These are phyloP conservation scores for Postia placenta DNA, from an alignment of 768 basidiomycete genomes.

Conservation along the genomic window DNA sequence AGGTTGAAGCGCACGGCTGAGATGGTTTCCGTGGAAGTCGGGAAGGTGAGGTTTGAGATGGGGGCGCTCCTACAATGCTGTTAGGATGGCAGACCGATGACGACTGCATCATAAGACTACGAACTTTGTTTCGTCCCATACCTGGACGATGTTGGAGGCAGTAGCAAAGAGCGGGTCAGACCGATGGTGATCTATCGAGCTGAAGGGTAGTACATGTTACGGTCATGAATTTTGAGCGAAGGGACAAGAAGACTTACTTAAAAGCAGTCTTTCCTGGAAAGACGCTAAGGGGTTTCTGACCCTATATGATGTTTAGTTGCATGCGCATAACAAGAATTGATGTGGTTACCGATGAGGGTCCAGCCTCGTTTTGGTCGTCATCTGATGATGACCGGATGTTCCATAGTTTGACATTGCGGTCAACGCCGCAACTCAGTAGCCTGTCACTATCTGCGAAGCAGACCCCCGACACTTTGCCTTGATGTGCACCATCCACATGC, in stretches of 20 bases:
- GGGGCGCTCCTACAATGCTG: constrained; percentile 61
- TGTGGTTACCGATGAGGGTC: constrained; percentile 32
- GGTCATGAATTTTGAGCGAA: background rate
- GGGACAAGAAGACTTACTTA: constrained; percentile 47
- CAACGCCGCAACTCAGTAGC: constrained; percentile 76
- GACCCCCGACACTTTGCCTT: constrained; percentile 80
- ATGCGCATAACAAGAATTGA: background rate
- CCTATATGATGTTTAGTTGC: constrained; percentile 12
- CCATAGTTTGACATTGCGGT: constrained; percentile 83
- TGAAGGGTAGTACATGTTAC: constrained; percentile 26
- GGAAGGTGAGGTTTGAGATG: constrained; percentile 81
- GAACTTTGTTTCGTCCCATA: constrained; percentile 98
- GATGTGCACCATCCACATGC: constrained; percentile 66
- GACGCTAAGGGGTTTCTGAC: constrained; percentile 60
- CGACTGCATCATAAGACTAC: constrained; percentile 14
- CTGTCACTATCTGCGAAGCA: constrained; percentile 62
- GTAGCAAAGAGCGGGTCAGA: constrained; percentile 89
- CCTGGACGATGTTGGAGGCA: constrained; percentile 86
- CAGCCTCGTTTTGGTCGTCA: constrained; percentile 27
- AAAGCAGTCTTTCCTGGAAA: constrained; percentile 87
- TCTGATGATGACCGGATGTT: constrained; percentile 29
- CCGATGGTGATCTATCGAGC: constrained; percentile 92
- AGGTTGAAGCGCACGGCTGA: constrained; percentile 88
- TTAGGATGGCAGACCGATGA: background rate
- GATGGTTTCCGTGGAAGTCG: constrained; percentile 84